These are phyloP conservation scores for Tulasnella sp. DNA, from an alignment of 768 basidiomycete species.

Conservation along the genomic window DNA sequence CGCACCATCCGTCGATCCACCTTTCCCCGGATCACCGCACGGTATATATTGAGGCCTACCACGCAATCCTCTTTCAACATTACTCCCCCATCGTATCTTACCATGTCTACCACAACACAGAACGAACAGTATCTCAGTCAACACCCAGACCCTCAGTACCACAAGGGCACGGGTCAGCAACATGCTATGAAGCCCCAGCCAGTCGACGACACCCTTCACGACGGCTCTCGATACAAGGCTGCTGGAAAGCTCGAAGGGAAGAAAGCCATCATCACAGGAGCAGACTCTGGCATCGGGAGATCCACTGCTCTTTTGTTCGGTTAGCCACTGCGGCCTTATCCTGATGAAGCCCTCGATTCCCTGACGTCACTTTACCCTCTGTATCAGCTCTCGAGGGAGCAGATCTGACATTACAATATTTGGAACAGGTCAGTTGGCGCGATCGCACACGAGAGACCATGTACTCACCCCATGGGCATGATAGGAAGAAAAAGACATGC, in stretches of 20 bases:
- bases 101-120: constrained; percentile 26
- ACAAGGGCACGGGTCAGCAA: constrained; percentile 42
- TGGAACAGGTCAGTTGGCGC: constrained; percentile 29
- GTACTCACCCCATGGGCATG: background rate
- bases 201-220: constrained; percentile 50
- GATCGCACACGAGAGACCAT: background rate
- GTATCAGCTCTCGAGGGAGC: constrained; percentile 47
- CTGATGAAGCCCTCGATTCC: background rate
- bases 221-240: constrained; percentile 52
- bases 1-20: constrained; percentile 9
- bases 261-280: constrained; percentile 56
- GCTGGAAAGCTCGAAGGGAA: constrained; percentile 54
- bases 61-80: too few relatives aligned
- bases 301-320: constrained; percentile 50
- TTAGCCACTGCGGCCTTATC: constrained; percentile 28
- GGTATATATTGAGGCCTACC: background rate
- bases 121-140: constrained; percentile 10
- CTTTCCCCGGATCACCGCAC: background rate
- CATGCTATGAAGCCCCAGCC: constrained; percentile 45
- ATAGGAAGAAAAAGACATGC: constrained; percentile 50
- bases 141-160: constrained; percentile 28
- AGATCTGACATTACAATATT: constrained; percentile 43
- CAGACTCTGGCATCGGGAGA: constrained; percentile 56
- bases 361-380: background rate
- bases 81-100: background rate